Evolutionary conservation across 768 basidiomycete species (phyloP).

Genomic region (Paxillus involutus): DNA sequence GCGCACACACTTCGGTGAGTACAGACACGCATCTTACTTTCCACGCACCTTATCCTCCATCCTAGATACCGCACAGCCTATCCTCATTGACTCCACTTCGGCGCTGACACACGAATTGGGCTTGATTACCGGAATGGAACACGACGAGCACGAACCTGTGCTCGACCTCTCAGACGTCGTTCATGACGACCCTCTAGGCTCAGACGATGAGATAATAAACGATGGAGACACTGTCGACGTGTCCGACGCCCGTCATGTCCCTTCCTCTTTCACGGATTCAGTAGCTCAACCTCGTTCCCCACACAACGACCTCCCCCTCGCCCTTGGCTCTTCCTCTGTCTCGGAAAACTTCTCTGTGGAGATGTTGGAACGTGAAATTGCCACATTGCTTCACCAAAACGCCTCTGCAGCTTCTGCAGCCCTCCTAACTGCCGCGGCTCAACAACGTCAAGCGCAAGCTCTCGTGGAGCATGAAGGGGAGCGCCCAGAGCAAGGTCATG

Average conservation of each 20-base stretch:
- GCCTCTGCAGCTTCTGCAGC: slow-evolving; percentile 68
- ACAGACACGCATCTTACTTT: background rate
- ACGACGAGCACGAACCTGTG: slow-evolving; percentile 61
- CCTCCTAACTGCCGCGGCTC: slow-evolving; percentile 62
- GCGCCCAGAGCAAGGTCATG: slow-evolving; percentile 26
- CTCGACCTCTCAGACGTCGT: slow-evolving; percentile 83
- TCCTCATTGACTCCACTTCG: background rate
- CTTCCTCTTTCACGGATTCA: slow-evolving; percentile 22
- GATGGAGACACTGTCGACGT: slow-evolving; percentile 28
- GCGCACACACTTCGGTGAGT: slow-evolving; percentile 21
- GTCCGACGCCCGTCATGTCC: slow-evolving; percentile 32
- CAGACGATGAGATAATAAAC: slow-evolving; percentile 45
- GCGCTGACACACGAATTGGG: background rate
- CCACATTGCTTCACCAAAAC: slow-evolving; percentile 72
- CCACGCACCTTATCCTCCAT: background rate
- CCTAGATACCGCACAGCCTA: background rate
- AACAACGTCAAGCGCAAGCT: slow-evolving; percentile 57
- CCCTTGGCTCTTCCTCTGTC: slow-evolving; percentile 38
- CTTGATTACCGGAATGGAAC: slow-evolving; percentile 35
- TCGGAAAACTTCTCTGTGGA: slow-evolving; percentile 63
- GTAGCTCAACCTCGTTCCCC: slow-evolving; percentile 15
- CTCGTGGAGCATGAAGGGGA: slow-evolving; percentile 36
- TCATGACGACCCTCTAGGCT: slow-evolving; percentile 72
- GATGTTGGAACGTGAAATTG: slow-evolving; percentile 77
- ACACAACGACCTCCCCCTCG: slow-evolving; percentile 32